phyloP scores from a whole-genome alignment of 306 rosid genomes.

The Castanea mollissima region DNA sequence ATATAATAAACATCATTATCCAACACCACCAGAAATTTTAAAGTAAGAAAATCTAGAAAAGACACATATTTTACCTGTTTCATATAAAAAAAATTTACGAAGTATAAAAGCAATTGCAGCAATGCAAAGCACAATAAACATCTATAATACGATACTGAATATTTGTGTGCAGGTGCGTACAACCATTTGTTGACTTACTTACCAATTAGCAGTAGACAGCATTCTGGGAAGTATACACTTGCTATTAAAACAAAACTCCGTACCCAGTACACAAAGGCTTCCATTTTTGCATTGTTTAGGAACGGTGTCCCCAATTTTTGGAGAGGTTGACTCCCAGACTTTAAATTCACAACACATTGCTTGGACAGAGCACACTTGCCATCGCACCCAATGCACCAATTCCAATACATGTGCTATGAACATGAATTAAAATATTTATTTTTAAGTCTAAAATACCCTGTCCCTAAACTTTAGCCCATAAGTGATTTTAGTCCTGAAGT shows the following conservation, averaged over 20 bases:
- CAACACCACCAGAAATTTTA: neutral
- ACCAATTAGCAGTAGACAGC: neutral
- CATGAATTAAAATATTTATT: neutral
- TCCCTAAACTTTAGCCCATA: no score
- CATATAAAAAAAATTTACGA: neutral
- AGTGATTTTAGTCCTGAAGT: no score
- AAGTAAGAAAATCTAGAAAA: neutral
- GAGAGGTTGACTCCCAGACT: no score
- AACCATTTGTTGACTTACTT: neutral
- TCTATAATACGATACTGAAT: neutral
- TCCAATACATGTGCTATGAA: neutral
- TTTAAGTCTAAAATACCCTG: no score
- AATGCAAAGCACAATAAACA: neutral
- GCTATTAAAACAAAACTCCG: no score
- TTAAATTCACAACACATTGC: no score
- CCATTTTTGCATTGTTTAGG: no score
- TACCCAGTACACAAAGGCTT: no score
- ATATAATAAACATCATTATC: conserved; percentile 7
- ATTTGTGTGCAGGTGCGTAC: neutral
- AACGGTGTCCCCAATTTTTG: no score
- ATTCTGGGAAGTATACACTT: no score
- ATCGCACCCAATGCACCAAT: no score
- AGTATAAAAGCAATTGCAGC: neutral
- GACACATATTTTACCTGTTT: neutral
- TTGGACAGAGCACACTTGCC: no score